Base-by-base conservation (phyloP, 2,329 filamentous ascomycete genomes). In the Metarhizium album region DNA sequence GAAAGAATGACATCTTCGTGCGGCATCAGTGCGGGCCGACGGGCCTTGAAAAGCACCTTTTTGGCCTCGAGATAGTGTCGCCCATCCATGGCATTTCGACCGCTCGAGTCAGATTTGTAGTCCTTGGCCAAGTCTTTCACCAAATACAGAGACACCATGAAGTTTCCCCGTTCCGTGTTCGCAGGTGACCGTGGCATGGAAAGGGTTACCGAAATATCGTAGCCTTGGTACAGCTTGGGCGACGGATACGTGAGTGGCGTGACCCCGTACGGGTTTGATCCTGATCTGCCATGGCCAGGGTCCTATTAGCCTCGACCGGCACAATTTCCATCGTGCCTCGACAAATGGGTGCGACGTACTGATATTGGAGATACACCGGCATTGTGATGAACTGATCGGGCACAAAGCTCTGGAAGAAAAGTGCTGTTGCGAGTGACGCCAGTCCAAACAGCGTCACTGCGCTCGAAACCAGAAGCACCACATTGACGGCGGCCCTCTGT, bases 91-190 rank as follows among this genome's bases (percentile, higher is more conserved):
- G 18, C 33, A 11, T 43, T 50, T 33, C 37, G 42, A 16, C 43
- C 46, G 20, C 4, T 29, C 16, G 38, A 18, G 4, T n/a, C 37
- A 16, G 43, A 37, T 42, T 52, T 47, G 33, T 47, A 29, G 31
- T 24, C 35, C 4, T 47, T 49, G 5, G 9, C 43, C 8, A 38
- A 37, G 6, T 52, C 52, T 24, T 74, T 74, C 47, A 87, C 75
- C 48, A 95, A 78, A 53, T 82, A 78, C 16, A 95, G 71, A 45
- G 87, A 84, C 18, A 97, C 72, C 93, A 98, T 98, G 74, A 96
- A 97, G 70, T 97, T 97, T 27, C 93, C 93, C 14, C 79, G 78
- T 2, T 78, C 78, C 22, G 86, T 69, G 61, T 98, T 98, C 2
- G 75, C 68, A 0, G 81, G 82, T 2, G 88, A 93, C 40, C 84